Evolutionary conservation across 345 rosid species (phyloP), one percentile per base, ranked within the genome.

Genomic region (Euphorbia peplus): DNA sequence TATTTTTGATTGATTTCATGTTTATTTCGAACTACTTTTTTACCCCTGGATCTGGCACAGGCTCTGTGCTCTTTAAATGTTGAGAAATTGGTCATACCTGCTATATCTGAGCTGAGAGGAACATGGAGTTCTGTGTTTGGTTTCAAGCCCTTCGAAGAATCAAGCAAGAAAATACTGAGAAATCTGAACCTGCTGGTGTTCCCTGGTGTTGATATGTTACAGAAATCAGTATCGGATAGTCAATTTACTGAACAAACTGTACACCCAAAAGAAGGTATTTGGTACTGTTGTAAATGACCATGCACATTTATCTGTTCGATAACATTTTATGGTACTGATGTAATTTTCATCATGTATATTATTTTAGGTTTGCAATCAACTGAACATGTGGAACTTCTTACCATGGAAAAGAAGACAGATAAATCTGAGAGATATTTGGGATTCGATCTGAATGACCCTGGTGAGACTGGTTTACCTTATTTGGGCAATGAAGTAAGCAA

Each of bases 121-220:
- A 90, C 98, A 12, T 95, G 98, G 99, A 91, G 87, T 62, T 83
- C 89, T 62, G 96, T 84, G 63, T 95, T 95, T 67, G 93, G 92
- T 76, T 95, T 95, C 79, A 72, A 41, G 72, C 87, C 91, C 11
- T 75, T 90, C 66, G 79, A 80, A 50, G 73, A 70, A 66, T 73
- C 79, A 59, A 80, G 60, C 53, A 81, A 77, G 70, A 82, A 72
- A 66, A 71, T 67, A 74, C 79, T 86, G 69, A 85, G 82, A 77
- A 84, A 84, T 70, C 80, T 85, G 81, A 91, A 85, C 70, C 68
- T 95, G 76, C 30, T 95, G 76, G 93, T 84, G 52, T 95, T 95
- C 81, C 99, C 97, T 42, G 90, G 98, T 37, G 90, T 95, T 52
- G 97, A 88, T 67, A 80, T 95, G 93, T 74, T 95, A 73, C 87